A percentile compares a stretch with the other conserved stretches of the same genome.
Conservation (phyloP, 129 eudicot species). For the Saussurea involucrata region DNA sequence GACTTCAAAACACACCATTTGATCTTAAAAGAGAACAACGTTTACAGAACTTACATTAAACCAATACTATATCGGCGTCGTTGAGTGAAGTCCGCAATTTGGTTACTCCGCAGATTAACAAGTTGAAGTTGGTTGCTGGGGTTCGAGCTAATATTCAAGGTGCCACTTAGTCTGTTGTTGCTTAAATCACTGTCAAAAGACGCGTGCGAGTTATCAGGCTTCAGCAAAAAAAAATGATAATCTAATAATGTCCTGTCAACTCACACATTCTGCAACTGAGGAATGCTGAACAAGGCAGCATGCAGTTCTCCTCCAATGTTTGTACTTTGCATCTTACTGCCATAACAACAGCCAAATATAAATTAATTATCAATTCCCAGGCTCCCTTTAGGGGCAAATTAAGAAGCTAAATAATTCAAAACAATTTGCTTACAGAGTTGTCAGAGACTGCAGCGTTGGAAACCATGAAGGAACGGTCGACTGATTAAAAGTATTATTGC, state of each 20-base stretch:
- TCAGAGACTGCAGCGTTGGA: constrained; percentile 36
- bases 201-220: constrained; percentile 11
- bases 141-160: constrained; percentile 48
- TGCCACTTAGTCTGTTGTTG: constrained; percentile 54
- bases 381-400: not conserved
- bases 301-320: constrained; percentile 61
- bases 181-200: constrained; percentile 31
- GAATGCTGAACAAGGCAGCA: constrained; percentile 40
- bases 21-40: not conserved
- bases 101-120: constrained; percentile 60
- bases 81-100: constrained; percentile 6
- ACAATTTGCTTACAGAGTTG: constrained; percentile 40
- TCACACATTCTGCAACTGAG: constrained; percentile 63
- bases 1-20: not conserved
- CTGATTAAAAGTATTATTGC: constrained; percentile 39
- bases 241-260: constrained; percentile 13
- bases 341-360: constrained; percentile 10
- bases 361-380: not conserved
- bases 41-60: constrained; percentile 18
- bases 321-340: constrained; percentile 41
- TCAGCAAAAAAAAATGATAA: constrained; percentile 16
- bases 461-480: constrained; percentile 47
- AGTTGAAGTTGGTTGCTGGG: constrained; percentile 56
- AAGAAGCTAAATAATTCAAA: not conserved
- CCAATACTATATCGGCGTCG: not conserved